A percentile compares a stretch with the other conserved stretches of the same genome.
Evolutionary conservation across 306 rosid genomes (phyloP).

Genomic region (Cicer pinnatifidum): DNA sequence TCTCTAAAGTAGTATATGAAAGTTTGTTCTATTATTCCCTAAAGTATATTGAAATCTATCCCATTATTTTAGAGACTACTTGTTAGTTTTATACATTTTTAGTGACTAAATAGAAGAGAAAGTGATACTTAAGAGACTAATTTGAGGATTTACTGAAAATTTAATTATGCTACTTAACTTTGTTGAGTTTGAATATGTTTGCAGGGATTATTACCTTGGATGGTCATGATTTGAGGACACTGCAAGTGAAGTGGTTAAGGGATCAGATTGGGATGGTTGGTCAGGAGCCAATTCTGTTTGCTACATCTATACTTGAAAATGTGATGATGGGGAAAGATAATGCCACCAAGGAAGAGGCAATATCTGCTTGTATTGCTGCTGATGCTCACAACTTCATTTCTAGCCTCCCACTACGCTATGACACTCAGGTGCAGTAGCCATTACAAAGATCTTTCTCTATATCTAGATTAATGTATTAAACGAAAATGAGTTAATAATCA

Average conservation of each 20-base stretch:
- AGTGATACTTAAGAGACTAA: too few relatives aligned
- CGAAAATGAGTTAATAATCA: neutral
- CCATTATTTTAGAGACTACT: too few relatives aligned
- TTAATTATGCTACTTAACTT: slow-evolving; percentile 22
- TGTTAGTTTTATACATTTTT: too few relatives aligned
- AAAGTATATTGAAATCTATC: neutral
- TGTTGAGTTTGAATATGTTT: slow-evolving; percentile 39
- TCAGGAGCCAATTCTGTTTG: slow-evolving; percentile 86
- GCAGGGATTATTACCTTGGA: slow-evolving; percentile 75
- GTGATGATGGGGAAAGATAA: slow-evolving; percentile 90
- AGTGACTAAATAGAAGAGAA: too few relatives aligned
- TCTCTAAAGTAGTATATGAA: neutral
- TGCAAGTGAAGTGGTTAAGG: slow-evolving; percentile 87
- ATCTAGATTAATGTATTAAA: slow-evolving; percentile 12
- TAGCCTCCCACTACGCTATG: slow-evolving; percentile 74
- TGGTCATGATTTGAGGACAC: slow-evolving; percentile 74
- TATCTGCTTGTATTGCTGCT: slow-evolving; percentile 82
- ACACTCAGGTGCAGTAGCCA: slow-evolving; percentile 67
- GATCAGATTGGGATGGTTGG: slow-evolving; percentile 91
- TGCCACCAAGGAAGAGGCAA: slow-evolving; percentile 76
- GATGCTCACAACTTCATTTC: slow-evolving; percentile 82
- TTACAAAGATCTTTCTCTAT: neutral
- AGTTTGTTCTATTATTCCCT: neutral
- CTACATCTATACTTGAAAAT: slow-evolving; percentile 78
- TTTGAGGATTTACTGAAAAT: too few relatives aligned